Evolutionary conservation across 1,284 basidiomycete genomes (phyloP).

Genomic region (Ganoderma leucocontextum): DNA sequence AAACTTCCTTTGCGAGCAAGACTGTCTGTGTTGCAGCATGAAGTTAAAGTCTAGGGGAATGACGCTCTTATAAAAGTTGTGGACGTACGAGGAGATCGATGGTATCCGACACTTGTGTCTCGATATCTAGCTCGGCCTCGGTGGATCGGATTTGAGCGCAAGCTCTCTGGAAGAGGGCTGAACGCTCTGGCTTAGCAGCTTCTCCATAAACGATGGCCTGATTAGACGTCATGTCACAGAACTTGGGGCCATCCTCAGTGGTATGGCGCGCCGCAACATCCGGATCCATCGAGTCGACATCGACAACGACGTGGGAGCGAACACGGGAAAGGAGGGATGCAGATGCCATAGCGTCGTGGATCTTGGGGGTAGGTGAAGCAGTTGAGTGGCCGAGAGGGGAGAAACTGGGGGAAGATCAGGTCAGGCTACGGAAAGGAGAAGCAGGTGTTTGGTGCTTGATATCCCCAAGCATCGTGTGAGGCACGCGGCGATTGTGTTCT

Average conservation of each 20-base stretch:
- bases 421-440: background rate
- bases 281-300: constrained; percentile 61
- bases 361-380: background rate
- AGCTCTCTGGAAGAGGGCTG: constrained; percentile 45
- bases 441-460: background rate
- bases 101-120: constrained; percentile 46
- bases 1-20: constrained; percentile 53
- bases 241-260: constrained; percentile 35
- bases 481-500: background rate
- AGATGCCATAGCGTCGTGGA: constrained; percentile 22
- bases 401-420: background rate
- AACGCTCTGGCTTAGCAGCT: constrained; percentile 46
- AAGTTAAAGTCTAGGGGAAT: too few relatives aligned
- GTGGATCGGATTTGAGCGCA: constrained; percentile 42
- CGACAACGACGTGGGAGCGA: constrained; percentile 47
- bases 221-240: constrained; percentile 62
- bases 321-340: constrained; percentile 49
- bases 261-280: constrained; percentile 49
- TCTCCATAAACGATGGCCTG: constrained; percentile 55
- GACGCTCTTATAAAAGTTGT: background rate
- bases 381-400: background rate
- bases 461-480: background rate
- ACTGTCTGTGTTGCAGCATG: constrained; percentile 46
- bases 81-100: constrained; percentile 51
- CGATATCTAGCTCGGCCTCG: constrained; percentile 36